Percentiles rank a stretch among this genome's conserved stretches.
Evolutionary conservation across 2,329 filamentous ascomycete genomes (phyloP).

Genomic region (Podosphaera fusca): DNA sequence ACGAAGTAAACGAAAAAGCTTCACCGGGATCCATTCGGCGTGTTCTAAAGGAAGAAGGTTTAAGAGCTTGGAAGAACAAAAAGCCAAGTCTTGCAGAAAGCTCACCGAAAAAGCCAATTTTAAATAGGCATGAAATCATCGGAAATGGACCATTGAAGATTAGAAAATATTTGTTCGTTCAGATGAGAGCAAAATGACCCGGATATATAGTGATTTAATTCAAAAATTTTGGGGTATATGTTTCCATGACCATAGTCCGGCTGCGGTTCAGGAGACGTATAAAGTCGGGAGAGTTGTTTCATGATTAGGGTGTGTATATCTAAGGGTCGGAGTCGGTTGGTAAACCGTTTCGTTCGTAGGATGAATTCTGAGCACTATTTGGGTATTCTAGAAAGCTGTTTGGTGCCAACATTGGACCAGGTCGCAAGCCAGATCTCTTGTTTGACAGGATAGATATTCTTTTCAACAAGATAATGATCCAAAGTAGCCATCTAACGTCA

Average conservation of each 20-base stretch:
- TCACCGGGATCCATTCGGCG: neutral
- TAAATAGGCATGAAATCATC: neutral
- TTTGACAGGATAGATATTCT: neutral
- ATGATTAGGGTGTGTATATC: no score
- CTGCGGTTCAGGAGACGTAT: no score
- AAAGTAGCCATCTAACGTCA: neutral
- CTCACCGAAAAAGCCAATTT: no score
- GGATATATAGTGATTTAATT: neutral
- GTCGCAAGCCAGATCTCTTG: neutral
- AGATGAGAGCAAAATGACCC: neutral
- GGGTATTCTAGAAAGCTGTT: neutral
- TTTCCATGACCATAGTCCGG: neutral
- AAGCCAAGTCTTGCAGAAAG: neutral
- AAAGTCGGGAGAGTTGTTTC: no score
- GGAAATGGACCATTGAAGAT: neutral
- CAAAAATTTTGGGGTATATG: neutral
- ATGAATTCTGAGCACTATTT: neutral
- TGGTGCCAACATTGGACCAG: neutral
- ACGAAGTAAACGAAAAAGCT: neutral
- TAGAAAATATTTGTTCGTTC: no score
- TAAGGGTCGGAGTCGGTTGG: neutral
- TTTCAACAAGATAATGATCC: neutral
- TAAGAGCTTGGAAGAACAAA: neutral
- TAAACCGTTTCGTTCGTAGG: neutral
- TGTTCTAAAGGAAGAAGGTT: neutral